Evolutionary conservation across 139 green algal genomes (phyloP), one percentile per base, ranked within the genome.

Genomic region (Chlorella sp.): DNA sequence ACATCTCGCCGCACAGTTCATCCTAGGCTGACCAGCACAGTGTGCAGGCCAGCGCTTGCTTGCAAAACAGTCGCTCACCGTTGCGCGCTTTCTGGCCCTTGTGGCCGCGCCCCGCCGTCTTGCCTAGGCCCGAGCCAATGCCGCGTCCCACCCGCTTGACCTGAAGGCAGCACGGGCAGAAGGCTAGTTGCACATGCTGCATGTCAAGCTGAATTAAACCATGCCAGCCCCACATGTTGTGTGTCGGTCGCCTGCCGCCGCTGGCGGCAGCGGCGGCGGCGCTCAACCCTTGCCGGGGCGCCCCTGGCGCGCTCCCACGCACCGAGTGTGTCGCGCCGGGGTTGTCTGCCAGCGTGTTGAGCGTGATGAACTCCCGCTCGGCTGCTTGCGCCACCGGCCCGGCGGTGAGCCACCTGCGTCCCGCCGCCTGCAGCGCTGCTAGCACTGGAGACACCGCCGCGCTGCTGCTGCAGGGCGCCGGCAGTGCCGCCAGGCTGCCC

Each of bases 81-180:
- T 60, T 80, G 20, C 94, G 88, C 40, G 94, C 88, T 44, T 96
- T 95, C 79, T 97, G 93, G 11, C 94, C 94, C 80, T 97, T 96
- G 84, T 96, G 93, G 24, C 94, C 94, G 19, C 92, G 46, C 26
- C 93, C 93, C 8, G 91, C 88, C 2, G 94, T 97, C 80, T 97
- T 97, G 51, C 94, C 94, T 41, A 91, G 84, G 19, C 94, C 91
- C 26, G 90, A 94, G 32, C 94, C 94, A 54, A 93, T 94, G 38
- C 94, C 94, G 38, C 94, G 82, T 0, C 94, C 94, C 24, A 95
- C 76, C 14, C 93, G 87, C 73, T 92, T 93, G 58, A 22, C 8
- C 89, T 92, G 85, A 78, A 78, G 34, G 34, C 34, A 68, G 8
- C 7, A 36, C n/a, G n/a, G 43, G 38, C 13, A 78, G 30, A 3